Conservation (phyloP, 2,329 filamentous ascomycete species). For the Penicillium sp. region DNA sequence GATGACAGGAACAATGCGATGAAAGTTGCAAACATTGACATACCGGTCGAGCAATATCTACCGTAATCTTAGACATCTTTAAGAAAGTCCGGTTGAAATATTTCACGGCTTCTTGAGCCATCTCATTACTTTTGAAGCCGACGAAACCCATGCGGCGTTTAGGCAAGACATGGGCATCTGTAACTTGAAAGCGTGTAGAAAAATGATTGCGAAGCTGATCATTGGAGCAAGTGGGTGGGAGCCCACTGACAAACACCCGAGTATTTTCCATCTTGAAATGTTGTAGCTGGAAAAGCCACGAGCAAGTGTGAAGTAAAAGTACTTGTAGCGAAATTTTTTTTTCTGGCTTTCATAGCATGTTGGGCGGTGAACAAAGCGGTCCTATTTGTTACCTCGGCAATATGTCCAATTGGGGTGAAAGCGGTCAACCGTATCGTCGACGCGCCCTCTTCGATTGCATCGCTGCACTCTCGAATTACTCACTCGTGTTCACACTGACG, state of each 20-base stretch:
- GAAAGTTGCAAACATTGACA: slow-evolving; percentile 29
- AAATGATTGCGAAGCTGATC: slow-evolving; percentile 89
- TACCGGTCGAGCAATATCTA: slow-evolving; percentile 84
- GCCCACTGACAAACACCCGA: slow-evolving; percentile 69
- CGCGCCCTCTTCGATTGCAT: slow-evolving; percentile 11
- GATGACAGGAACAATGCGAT: slow-evolving; percentile 10
- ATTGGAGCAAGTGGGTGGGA: slow-evolving; percentile 83
- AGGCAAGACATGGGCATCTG: slow-evolving; percentile 88
- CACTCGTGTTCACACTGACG: not conserved
- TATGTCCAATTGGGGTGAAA: slow-evolving; percentile 6
- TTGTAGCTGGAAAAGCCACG: slow-evolving; percentile 22
- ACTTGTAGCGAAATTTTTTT: slow-evolving; percentile 26
- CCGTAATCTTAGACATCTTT: slow-evolving; percentile 89
- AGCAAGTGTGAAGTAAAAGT: slow-evolving; percentile 15
- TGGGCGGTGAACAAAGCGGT: slow-evolving; percentile 34
- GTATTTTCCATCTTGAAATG: slow-evolving; percentile 67
- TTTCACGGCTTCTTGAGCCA: slow-evolving; percentile 79
- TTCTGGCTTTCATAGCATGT: slow-evolving; percentile 30
- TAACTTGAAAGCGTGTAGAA: slow-evolving; percentile 72
- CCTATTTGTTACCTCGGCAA: slow-evolving; percentile 1
- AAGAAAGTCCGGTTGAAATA: slow-evolving; percentile 97
- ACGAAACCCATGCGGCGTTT: slow-evolving; percentile 93
- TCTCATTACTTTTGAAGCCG: slow-evolving; percentile 80
- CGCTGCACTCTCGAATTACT: not conserved
- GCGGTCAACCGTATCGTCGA: slow-evolving; percentile 14